Conservation (phyloP, 2,329 filamentous ascomycete species). For the Penicillium fuscoglaucum region DNA sequence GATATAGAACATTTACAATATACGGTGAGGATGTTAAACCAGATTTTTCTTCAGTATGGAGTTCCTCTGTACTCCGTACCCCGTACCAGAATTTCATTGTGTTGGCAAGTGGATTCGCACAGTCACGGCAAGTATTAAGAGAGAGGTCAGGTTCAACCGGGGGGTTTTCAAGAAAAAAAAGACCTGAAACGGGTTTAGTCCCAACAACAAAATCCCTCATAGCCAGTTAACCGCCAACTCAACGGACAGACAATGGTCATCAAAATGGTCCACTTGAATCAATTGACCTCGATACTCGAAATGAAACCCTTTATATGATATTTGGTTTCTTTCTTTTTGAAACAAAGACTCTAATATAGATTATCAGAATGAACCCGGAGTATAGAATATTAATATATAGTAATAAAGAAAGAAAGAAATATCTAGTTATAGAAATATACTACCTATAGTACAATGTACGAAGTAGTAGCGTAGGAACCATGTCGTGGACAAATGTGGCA, state of each 20-base stretch:
- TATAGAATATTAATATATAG: background rate
- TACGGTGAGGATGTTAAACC: background rate
- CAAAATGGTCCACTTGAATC: constrained; percentile 4
- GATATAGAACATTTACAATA: background rate
- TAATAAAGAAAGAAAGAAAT: background rate
- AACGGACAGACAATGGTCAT: constrained; percentile 8
- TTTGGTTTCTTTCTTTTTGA: background rate
- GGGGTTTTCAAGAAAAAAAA: background rate
- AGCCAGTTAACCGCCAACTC: constrained; percentile 5
- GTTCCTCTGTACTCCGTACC: background rate
- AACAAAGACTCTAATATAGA: background rate
- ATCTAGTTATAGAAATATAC: background rate
- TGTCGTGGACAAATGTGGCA: background rate
- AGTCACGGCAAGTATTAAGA: background rate
- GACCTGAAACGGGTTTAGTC: constrained; percentile 13
- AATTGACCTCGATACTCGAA: constrained; percentile 2
- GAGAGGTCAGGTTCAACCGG: constrained; percentile 1
- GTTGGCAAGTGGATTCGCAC: constrained; percentile 9
- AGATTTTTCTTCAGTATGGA: background rate
- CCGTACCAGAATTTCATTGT: background rate
- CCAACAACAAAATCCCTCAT: constrained; percentile 24
- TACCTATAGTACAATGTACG: background rate
- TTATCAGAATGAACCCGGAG: background rate
- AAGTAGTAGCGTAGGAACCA: constrained; percentile 6
- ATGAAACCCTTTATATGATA: background rate